Base-by-base conservation (phyloP, 2,329 filamentous ascomycete genomes). In the Aspergillus caelatus region DNA sequence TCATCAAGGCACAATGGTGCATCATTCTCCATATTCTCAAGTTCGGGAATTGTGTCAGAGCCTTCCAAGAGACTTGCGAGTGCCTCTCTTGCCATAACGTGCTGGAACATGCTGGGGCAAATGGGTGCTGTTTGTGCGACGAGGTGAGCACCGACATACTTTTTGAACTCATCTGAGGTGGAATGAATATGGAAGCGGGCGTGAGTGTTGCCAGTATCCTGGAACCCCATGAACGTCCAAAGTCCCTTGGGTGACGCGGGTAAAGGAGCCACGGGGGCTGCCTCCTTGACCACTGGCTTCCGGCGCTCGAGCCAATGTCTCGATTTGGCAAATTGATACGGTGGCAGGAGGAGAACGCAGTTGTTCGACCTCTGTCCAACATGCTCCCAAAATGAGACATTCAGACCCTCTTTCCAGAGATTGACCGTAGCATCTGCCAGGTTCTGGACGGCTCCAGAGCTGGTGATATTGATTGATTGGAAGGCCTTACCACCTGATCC, bases 171-270 rank as follows among this genome's bases (percentile, higher is more conserved):
- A 0, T 73, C 59, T 0, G 65, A 71, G 3, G 43, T 61, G 0
- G 80, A 81, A 64, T 83, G 81, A 70, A 85, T 72, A 0, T 74
- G 74, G 74, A 84, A 84, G 0, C 75, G 71, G 1, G 64, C 65
- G 28, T 32, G 14, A 21, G 28, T 19, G 7, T 21, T 19, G 4
- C 41, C 43, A 19, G 23, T 54, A 28, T 69, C 65, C 8, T 58
- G 32, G 19, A 64, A 67, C 6, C 53, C 56, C 1, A 41, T 14
- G 19, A 67, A 67, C 5, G 39, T 34, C 45, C 57, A 65, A 14
- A 65, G 53, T 8, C 21, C 39, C 10, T 39, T 34, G 2, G 48
- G 56, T 0, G 21, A 3, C 9, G 39, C 16, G 23, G 32, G 16
- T n/a, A 14, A 28, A 12, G n/a, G 11, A 39, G 43, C 12, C 5